Percentiles rank a stretch among this genome's conserved stretches.
phyloP scores from a whole-genome alignment of 2,329 filamentous ascomycete species.

The Calonectria pauciramosa region DNA sequence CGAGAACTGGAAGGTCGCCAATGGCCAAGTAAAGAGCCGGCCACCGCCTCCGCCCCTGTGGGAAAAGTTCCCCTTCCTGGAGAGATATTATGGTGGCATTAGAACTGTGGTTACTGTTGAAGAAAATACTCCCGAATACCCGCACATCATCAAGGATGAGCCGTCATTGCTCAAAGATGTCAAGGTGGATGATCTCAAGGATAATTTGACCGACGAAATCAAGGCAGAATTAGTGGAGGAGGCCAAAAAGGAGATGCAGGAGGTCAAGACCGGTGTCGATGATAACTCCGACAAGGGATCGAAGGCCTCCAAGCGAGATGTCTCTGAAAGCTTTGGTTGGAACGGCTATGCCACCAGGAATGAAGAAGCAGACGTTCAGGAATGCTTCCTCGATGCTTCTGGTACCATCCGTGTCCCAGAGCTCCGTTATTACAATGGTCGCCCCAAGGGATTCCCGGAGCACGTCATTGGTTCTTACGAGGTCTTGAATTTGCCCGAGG shows the following conservation, averaged over 20 bases:
- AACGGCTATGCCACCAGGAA: slow-evolving; percentile 50
- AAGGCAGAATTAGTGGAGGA: slow-evolving; percentile 28
- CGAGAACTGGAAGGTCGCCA: slow-evolving; percentile 74
- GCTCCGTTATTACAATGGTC: slow-evolving; percentile 81
- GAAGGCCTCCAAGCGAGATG: slow-evolving; percentile 34
- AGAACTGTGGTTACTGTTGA: slow-evolving; percentile 75
- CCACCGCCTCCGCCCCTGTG: slow-evolving; percentile 78
- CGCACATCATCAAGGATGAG: slow-evolving; percentile 72
- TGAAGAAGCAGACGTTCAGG: slow-evolving; percentile 69
- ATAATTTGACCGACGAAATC: slow-evolving; percentile 17
- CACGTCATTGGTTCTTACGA: slow-evolving; percentile 90
- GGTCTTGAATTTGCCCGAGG: slow-evolving; percentile 81
- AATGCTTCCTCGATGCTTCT: slow-evolving; percentile 83
- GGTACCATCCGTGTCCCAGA: slow-evolving; percentile 76
- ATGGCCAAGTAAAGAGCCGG: slow-evolving; percentile 59
- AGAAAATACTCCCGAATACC: slow-evolving; percentile 86
- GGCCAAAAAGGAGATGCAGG: slow-evolving; percentile 35
- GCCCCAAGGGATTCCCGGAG: slow-evolving; percentile 87
- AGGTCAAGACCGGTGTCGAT: slow-evolving; percentile 21
- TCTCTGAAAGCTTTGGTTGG: slow-evolving; percentile 51
- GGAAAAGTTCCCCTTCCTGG: slow-evolving; percentile 89
- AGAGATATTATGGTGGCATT: slow-evolving; percentile 91
- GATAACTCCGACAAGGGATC: slow-evolving; percentile 5
- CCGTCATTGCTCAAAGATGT: slow-evolving; percentile 48
- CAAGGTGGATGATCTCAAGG: slow-evolving; percentile 34